A percentile compares a stretch with the other conserved stretches of the same genome.
Evolutionary conservation across 441 rosid species (phyloP).

Genomic region (Syzygium malaccense): DNA sequence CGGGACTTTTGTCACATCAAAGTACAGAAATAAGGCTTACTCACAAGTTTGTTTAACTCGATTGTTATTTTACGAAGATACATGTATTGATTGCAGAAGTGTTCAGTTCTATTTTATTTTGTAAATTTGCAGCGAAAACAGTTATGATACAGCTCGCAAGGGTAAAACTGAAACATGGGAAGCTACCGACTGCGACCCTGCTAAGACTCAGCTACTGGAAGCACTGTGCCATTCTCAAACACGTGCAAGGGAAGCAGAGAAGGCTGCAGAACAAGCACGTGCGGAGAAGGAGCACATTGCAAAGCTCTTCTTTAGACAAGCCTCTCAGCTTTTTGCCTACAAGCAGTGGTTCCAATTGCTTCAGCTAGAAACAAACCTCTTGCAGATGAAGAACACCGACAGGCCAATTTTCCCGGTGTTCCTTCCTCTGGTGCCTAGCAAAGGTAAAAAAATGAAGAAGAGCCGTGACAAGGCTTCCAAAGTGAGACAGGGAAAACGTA

Average conservation of each 20-base stretch:
- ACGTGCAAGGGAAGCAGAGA: constrained; percentile 96
- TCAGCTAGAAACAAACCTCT: constrained; percentile 69
- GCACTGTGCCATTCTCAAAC: constrained; percentile 95
- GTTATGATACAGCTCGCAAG: constrained; percentile 23
- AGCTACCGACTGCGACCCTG: constrained; percentile 38
- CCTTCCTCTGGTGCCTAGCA: constrained; percentile 45
- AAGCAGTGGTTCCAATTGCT: constrained; percentile 86
- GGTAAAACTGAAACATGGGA: constrained; percentile 19
- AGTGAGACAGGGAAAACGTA: constrained; percentile 31
- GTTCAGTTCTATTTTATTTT: neutral
- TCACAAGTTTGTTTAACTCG: neutral
- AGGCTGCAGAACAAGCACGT: constrained; percentile 65
- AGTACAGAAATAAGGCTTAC: neutral
- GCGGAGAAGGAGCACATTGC: constrained; percentile 82
- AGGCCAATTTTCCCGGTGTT: constrained; percentile 39
- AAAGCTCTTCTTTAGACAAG: constrained; percentile 82
- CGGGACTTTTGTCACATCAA: neutral
- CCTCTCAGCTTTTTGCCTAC: constrained; percentile 87
- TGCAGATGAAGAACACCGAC: constrained; percentile 51
- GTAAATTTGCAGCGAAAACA: constrained; percentile 19
- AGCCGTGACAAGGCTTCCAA: constrained; percentile 24
- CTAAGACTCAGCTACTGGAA: constrained; percentile 76
- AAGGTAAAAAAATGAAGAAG: constrained; percentile 28
- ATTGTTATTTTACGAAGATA: neutral
- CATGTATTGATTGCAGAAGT: neutral